These are phyloP conservation scores for Solanum tarapatanum DNA, from an alignment of 257 asterid species.

Conservation along the genomic window DNA sequence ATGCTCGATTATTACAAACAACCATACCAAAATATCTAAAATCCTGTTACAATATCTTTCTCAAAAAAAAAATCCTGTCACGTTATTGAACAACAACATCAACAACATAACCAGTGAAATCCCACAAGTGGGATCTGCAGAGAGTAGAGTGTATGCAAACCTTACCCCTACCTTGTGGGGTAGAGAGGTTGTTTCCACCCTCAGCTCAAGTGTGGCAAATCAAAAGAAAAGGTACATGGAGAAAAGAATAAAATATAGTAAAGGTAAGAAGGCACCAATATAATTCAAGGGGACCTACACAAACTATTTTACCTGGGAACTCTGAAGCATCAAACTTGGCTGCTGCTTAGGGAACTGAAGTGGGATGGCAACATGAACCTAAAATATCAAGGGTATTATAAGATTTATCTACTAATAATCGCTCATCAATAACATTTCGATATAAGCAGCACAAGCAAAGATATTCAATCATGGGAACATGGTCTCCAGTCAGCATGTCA, in stretches of 20 bases:
- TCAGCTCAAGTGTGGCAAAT: background rate
- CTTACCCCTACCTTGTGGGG: background rate
- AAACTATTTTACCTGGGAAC: constrained; percentile 52
- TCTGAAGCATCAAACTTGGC: constrained; percentile 65
- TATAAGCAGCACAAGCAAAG: background rate
- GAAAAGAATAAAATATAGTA: background rate
- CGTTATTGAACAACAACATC: background rate
- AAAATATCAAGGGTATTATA: background rate
- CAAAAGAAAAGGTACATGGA: background rate
- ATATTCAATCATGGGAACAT: background rate
- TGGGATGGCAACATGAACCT: constrained; percentile 74
- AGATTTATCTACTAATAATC: background rate
- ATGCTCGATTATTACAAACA: background rate
- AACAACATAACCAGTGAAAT: background rate
- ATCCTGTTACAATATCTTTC: background rate
- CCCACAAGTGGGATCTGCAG: background rate
- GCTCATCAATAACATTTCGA: background rate
- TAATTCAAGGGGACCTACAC: background rate
- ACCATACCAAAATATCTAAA: background rate
- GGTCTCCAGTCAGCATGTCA: background rate
- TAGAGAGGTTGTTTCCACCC: background rate
- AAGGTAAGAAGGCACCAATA: background rate
- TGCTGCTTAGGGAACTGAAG: constrained; percentile 87
- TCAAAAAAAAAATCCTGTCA: background rate
- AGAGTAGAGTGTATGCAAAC: background rate